phyloP scores from a whole-genome alignment of 192 early-diverging fungal species.

The Entomortierella lignicola region DNA sequence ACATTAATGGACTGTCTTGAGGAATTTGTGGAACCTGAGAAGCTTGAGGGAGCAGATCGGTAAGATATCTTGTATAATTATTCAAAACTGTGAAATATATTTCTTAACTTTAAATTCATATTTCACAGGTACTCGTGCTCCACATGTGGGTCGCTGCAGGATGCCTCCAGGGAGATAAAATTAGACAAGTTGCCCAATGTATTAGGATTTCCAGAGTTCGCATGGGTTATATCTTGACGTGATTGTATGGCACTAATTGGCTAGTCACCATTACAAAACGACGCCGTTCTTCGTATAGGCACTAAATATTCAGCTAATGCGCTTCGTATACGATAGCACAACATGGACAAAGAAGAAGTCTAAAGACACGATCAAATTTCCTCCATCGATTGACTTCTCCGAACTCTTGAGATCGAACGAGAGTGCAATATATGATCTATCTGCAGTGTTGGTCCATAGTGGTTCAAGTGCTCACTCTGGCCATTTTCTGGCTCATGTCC shows the following conservation, averaged over 20 bases:
- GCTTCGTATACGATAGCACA: constrained; percentile 44
- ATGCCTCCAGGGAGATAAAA: constrained; percentile 43
- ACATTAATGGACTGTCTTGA: constrained; percentile 47
- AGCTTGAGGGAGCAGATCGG: constrained; percentile 37
- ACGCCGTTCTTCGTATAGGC: constrained; percentile 28
- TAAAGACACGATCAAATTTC: constrained; percentile 46
- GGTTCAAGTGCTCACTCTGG: constrained; percentile 56
- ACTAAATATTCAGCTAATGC: constrained; percentile 56
- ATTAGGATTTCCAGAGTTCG: not conserved
- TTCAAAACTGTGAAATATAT: not conserved
- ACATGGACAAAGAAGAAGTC: constrained; percentile 55
- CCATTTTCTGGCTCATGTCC: constrained; percentile 53
- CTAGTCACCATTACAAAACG: too few species aligned
- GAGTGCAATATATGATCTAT: constrained; percentile 34
- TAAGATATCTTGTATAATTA: constrained; percentile 4
- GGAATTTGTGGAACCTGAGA: constrained; percentile 47
- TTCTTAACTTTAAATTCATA: not conserved
- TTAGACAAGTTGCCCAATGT: constrained; percentile 35
- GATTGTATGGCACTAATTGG: not conserved
- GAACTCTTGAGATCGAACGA: constrained; percentile 17
- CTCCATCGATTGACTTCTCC: constrained; percentile 35
- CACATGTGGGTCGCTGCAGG: constrained; percentile 38
- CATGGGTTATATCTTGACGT: too few species aligned
- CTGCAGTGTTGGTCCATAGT: constrained; percentile 54
- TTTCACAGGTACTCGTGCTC: constrained; percentile 37